Evolutionary conservation across 2,329 filamentous ascomycete genomes (phyloP), one percentile per base, ranked within the genome.

Genomic region (Cytospora schulzeri): DNA sequence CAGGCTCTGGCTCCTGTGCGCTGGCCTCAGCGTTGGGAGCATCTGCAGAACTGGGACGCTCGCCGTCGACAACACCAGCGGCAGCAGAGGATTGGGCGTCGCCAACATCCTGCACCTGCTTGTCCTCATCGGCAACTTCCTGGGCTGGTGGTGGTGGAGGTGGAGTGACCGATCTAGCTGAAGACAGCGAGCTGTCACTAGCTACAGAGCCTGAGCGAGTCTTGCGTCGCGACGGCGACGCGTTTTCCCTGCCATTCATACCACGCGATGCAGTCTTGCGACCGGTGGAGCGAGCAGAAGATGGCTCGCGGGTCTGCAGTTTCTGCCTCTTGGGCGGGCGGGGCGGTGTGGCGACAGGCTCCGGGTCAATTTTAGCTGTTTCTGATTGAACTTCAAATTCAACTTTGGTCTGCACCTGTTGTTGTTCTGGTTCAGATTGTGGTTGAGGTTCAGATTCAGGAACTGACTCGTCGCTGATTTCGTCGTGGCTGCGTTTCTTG

Each of bases 131-230:
- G 26, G 60, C 33, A 15, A 15, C 66, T 28, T 66, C 66, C 24
- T 63, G 62, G 19, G 58, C 22, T 26, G 60, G 60, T 56, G 60
- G 60, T 56, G 60, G 50, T 22, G 66, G 68, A 1, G 72, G 73
- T 48, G 73, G 70, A 50, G 71, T 70, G 58, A 74, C 41, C 9
- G 75, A 76, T 53, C 68, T 69, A 8, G 71, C 71, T 58, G 73
- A 73, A 12, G 75, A 76, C 12, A 77, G 71, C n/a, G 74, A 74
- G n/a, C 75, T 76, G 22, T 67, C 67, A 66, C 72, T 75, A 12
- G 69, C 72, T 15, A 69, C 54, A 15, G 73, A 75, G 29, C 64
- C 62, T 17, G 66, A 69, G 53, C 71, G 70, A 29, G 64, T 70
- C 53, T 68, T 67, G 38, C 68, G 65, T 22, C 66, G 70, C 62